phyloP scores from a whole-genome alignment of 768 basidiomycete species.

The Chlorophyllum brunneum region DNA sequence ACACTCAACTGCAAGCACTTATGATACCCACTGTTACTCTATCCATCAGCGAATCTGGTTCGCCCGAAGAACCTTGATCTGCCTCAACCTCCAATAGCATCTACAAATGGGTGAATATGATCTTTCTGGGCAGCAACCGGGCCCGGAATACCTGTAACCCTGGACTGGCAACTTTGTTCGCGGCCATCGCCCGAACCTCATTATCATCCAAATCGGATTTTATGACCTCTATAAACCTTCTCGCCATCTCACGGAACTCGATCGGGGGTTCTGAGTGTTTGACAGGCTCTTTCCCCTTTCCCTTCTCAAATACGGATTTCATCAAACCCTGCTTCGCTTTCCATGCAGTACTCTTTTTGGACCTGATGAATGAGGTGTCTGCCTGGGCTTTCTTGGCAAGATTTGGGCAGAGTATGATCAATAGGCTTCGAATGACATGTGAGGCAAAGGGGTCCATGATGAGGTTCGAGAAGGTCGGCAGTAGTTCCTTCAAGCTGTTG shows the following conservation, averaged over 20 bases:
- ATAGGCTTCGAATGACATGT: constrained; percentile 79
- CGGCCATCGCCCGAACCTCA: constrained; percentile 74
- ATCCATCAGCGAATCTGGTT: constrained; percentile 76
- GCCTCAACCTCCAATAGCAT: constrained; percentile 83
- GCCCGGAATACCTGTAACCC: constrained; percentile 54
- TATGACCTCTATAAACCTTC: constrained; percentile 46
- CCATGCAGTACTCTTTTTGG: constrained; percentile 81
- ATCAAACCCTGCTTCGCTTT: constrained; percentile 78
- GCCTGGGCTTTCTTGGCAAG: constrained; percentile 33
- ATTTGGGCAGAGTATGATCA: constrained; percentile 71
- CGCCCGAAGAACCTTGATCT: constrained; percentile 52
- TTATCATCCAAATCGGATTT: constrained; percentile 55
- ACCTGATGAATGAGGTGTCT: constrained; percentile 50
- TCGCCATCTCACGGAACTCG: constrained; percentile 45
- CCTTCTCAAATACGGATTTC: constrained; percentile 68
- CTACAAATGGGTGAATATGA: constrained; percentile 32
- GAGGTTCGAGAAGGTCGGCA: constrained; percentile 56
- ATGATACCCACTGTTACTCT: constrained; percentile 74
- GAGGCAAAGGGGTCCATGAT: constrained; percentile 88
- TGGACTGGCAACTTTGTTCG: constrained; percentile 74
- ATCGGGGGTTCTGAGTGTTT: constrained; percentile 29
- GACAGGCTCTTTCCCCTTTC: constrained; percentile 34
- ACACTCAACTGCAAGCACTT: constrained; percentile 52
- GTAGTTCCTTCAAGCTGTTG: constrained; percentile 54
- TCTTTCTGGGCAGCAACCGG: no score